Evolutionary conservation across 257 asterid genomes (phyloP), one percentile per base, ranked within the genome.

Genomic region (Cinchona pubescens): DNA sequence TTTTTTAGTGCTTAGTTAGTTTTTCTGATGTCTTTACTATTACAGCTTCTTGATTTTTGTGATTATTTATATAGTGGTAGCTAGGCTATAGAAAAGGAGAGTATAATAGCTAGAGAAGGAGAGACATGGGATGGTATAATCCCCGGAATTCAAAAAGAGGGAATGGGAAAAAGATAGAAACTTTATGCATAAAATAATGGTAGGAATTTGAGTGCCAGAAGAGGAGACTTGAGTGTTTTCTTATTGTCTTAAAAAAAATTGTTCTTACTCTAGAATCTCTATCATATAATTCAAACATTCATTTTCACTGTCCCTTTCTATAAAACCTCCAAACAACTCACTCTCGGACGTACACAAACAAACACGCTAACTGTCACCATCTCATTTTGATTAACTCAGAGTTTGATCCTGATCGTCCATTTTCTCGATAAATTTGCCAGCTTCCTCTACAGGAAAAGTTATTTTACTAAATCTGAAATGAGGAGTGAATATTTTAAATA

Each of bases 51-150:
- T 5, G 3, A 32, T 56, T 3, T n/a, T 58, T 34, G 63, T 58
- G 63, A 58, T 58, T 3, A 34, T 58, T 59, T 69, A 49, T 48
- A 75, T 66, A 59, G 9, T 23, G 60, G 67, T 49, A n/a, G n/a
- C n/a, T n/a, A 42, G 42, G 68, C 37, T 42, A 78, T 51, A 61
- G 62, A 46, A 43, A 55, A 55, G 71, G 76, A 68, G 77, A 73
- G 58, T 75, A 71, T 75, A 74, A 76, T 83, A 80, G 88, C 85
- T 77, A 85, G 88, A 81, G 92, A 79, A 80, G 79, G 69, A 80
- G 61, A 74, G 71, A 72, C 67, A 79, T 40, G 61, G 83, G 69
- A 83, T 77, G 79, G 75, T 67, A 80, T 56, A 78, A 78, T 72
- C 71, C 75, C 55, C 76, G 43, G 55, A 69, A 73, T 61, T 76